Evolutionary conservation across 768 basidiomycete species (phyloP).

Genomic region (Xerocomus spinulosus): DNA sequence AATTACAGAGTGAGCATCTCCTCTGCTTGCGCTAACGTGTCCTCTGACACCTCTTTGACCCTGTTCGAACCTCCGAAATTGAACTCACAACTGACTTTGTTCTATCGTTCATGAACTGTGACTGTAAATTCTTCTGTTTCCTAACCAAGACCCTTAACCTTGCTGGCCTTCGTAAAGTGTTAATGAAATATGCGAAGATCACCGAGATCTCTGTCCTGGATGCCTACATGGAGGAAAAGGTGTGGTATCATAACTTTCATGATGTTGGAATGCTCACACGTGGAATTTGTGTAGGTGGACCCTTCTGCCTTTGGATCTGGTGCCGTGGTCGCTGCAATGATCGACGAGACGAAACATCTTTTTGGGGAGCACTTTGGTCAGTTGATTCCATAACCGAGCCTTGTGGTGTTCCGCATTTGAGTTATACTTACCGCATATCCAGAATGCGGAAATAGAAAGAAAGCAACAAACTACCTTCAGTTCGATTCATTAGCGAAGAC

Average conservation of each 20-base stretch:
- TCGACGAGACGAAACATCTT: slow-evolving; percentile 68
- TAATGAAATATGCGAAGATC: slow-evolving; percentile 82
- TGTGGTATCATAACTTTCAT: slow-evolving; percentile 18
- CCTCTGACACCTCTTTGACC: neutral
- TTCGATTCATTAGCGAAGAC: slow-evolving; percentile 47
- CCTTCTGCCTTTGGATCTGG: slow-evolving; percentile 64
- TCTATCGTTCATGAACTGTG: too few species aligned
- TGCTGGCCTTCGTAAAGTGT: slow-evolving; percentile 81
- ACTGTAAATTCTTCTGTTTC: too few species aligned
- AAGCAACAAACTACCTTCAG: slow-evolving; percentile 64
- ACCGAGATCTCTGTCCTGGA: slow-evolving; percentile 71
- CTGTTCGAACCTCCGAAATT: too few species aligned
- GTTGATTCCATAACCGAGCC: neutral
- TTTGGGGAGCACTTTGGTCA: slow-evolving; percentile 77
- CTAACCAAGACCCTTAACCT: slow-evolving; percentile 68
- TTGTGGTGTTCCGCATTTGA: neutral
- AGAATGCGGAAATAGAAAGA: slow-evolving; percentile 73
- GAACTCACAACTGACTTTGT: too few species aligned
- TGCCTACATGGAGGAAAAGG: slow-evolving; percentile 80
- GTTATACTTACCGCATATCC: neutral
- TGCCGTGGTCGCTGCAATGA: slow-evolving; percentile 56
- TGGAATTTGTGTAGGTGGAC: slow-evolving; percentile 47
- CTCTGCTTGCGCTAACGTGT: neutral
- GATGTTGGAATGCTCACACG: neutral
- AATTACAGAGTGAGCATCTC: slow-evolving; percentile 1